Evolutionary conservation across 2,329 filamentous ascomycete genomes (phyloP), one percentile per base, ranked within the genome.

Genomic region (Fusarium mundagurra): DNA sequence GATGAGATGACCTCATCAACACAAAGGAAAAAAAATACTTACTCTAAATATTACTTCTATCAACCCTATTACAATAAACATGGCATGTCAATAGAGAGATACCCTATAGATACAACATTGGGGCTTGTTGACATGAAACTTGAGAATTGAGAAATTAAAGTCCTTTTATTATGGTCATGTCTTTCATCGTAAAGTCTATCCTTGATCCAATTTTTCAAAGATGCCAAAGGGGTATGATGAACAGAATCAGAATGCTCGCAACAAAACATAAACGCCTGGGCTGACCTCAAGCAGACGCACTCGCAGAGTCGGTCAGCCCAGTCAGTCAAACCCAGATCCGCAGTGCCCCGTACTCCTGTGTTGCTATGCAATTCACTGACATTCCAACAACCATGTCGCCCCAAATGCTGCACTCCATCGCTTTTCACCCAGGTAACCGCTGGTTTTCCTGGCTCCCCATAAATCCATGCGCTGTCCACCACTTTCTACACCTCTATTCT

Each of bases 301-400:
- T 66, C 72, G 57, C 53, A 61, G 76, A 59, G 68, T 65, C 33
- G 55, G 65, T 43, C 69, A 61, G 64, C 69, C 72, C 57, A 62
- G 67, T 69, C 69, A 51, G 65, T 70, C 69, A 54, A 58, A 64
- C 68, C 68, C 73, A 57, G 59, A 66, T 76, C 70, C 74, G 54
- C 70, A 72, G 62, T 77, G 72, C 72, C 68, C 73, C 64, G 68
- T 76, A 80, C 77, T 79, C 77, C 77, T 76, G 69, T 78, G 72
- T 78, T 75, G 72, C 75, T 69, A 78, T 77, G 79, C 79, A 81
- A 77, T 78, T 75, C 73, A 72, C 71, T 69, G 53, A 69, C 78
- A 79, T 80, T 80, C 79, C 78, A 80, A 76, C 76, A 76, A 74
- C 71, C 71, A 70, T 75, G 53, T 75, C 74, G 71, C 73, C 73